Conservation (phyloP, 2,329 filamentous ascomycete genomes). For the Xylariaceae sp. region DNA sequence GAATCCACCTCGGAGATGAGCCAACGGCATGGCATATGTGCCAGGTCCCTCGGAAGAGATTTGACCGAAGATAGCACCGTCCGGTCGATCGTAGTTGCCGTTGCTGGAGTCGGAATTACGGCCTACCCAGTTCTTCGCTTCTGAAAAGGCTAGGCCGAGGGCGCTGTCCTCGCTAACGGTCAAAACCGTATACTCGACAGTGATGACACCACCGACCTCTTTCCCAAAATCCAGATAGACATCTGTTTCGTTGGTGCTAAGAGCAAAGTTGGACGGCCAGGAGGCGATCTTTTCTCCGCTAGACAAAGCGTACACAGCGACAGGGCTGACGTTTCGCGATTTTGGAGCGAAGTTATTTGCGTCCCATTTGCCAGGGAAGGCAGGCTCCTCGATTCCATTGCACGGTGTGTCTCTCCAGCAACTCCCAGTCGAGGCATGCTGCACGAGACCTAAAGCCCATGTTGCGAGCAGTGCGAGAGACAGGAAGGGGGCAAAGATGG, state of each 20-base stretch:
- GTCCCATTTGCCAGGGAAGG: conserved; percentile 55
- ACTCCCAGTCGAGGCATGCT: conserved; percentile 16
- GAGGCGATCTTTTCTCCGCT: conserved; percentile 13
- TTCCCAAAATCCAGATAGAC: conserved; percentile 26
- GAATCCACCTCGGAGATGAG: conserved; percentile 38
- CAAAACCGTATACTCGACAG: conserved; percentile 22
- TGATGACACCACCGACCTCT: conserved; percentile 27
- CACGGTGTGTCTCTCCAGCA: conserved; percentile 55
- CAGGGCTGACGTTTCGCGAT: conserved; percentile 45
- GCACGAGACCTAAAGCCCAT: conserved; percentile 8
- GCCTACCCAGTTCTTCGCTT: conserved; percentile 38
- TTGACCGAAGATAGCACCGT: conserved; percentile 34
- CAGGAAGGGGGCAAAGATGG: conserved; percentile 1
- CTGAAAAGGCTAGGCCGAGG: conserved; percentile 38
- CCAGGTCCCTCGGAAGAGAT: conserved; percentile 30
- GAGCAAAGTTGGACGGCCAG: conserved; percentile 9
- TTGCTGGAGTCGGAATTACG: conserved; percentile 37
- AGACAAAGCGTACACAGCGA: conserved; percentile 32
- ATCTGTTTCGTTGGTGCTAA: conserved; percentile 14
- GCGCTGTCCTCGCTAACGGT: conserved; percentile 25
- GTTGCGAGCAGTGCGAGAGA: not conserved
- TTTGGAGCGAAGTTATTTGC: conserved; percentile 50
- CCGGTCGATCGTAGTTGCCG: conserved; percentile 28
- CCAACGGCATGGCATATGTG: conserved; percentile 35
- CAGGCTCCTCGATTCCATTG: conserved; percentile 40